Base-by-base conservation (phyloP, 2,329 filamentous ascomycete genomes). In the Xylaria sp. region DNA sequence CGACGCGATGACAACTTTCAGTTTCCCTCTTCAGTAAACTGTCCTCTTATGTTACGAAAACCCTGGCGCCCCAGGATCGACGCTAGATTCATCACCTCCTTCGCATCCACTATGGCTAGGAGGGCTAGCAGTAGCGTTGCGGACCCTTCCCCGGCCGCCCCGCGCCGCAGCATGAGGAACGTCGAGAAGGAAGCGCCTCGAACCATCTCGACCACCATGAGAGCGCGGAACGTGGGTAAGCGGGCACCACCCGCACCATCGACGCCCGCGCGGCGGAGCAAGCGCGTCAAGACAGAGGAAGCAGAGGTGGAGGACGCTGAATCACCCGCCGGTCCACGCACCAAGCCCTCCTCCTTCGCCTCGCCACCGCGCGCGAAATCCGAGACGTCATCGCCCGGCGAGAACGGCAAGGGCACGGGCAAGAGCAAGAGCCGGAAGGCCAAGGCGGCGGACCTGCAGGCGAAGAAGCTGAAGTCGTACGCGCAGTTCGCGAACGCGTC, bases 381-480 rank as follows among this genome's bases (percentile, higher is more conserved):
- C 16, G 29, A 34, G 11, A 13, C 29, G 16, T 34, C 29, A 13
- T 13, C 29, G n/a, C n/a, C n/a, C n/a, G n/a, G n/a, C n/a, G n/a
- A n/a, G n/a, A n/a, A n/a, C n/a, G n/a, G n/a, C n/a, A 26, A 18
- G 17, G 11, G 39, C 9, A 34, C 47, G 19, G 20, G 38, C 43
- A 58, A 62, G 24, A 55, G 29, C 46, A 52, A 57, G 39, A 48
- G 45, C 16, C 37, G 41, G 7, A 46, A 50, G n/a, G 50, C 59
- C 18, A 66, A 60, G 22, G 59, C 61, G 4, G 62, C 56, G 4
- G 63, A 61, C 18, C 71, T 77, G 8, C 72, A 72, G 46, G 71
- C 72, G 11, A 74, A 71, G 53, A 79, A 79, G 50, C 71, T 78
- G 37, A 76, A 75, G 46, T 70, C 72, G 1, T 78, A 77, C 58